Evolutionary conservation across 1,284 basidiomycete species (phyloP), one percentile per base, ranked within the genome.

Genomic region (Cutaneotrichosporon cavernicola): DNA sequence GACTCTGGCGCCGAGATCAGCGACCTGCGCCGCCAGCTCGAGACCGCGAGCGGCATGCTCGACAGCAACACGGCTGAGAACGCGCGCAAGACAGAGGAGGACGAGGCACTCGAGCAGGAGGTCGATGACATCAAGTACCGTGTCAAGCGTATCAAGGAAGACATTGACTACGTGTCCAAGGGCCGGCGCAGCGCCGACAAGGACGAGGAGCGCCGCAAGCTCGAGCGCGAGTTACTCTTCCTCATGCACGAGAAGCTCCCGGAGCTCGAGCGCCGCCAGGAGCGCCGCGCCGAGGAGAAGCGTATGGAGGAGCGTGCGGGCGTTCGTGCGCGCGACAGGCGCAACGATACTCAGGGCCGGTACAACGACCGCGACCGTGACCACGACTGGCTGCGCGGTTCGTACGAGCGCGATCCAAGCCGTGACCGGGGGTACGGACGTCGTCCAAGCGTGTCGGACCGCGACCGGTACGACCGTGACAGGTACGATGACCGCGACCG

Each of bases 161-260:
- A 99, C 78, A 84, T 99, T 53, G 95, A 97, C 56, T 93, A 96
- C 73, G 87, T 90, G 62, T 88, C 89, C 21, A 87, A 89, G 21
- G 91, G 92, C 0, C 87, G 93, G 1, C 85, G 88, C 63, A 87
- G 88, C 10, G 80, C 84, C 6, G 85, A 86, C 10, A 92, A 92
- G 78, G 92, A 96, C 65, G 89, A 93, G 68, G 92, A 97, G 75
- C 85, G 90, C 60, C 84, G 97, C 38, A 87, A 88, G 73, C 85
- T 97, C 26, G 97, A 99, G 81, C 85, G 97, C 47, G 92, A 98
- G 72, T 83, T 98, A 47, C 80, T 97, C 69, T 85, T 85, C 62
- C 83, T 99, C 57, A 88, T 92, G 87, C 93, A 98, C 73, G 93
- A 97, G 76, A 87, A 90, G 62, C 84, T 99, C 3, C 97, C 96